Evolutionary conservation across 768 basidiomycete genomes (phyloP).

Genomic region (Tephrocybe sp.): DNA sequence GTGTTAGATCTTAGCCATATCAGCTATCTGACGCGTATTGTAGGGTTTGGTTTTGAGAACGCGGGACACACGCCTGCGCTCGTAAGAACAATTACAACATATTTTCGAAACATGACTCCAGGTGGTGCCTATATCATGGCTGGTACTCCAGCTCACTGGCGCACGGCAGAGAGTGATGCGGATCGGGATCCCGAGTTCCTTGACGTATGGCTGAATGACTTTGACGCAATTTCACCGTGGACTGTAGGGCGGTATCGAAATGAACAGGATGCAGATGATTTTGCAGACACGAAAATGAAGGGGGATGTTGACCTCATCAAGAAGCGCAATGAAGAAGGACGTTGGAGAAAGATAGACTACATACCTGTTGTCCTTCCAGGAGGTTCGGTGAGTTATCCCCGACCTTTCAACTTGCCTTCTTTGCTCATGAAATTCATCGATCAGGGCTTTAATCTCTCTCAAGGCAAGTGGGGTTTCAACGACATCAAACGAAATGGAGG

Average conservation of each 20-base stretch:
- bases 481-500: slow-evolving; percentile 73
- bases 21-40: slow-evolving; percentile 1
- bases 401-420: slow-evolving; percentile 8
- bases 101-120: slow-evolving; percentile 62
- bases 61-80: slow-evolving; percentile 61
- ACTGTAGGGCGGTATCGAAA: slow-evolving; percentile 70
- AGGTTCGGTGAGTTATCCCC: slow-evolving; percentile 62
- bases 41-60: slow-evolving; percentile 70
- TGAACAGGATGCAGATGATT: slow-evolving; percentile 61
- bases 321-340: slow-evolving; percentile 41
- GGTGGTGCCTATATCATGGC: slow-evolving; percentile 76
- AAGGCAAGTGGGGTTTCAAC: slow-evolving; percentile 73
- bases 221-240: slow-evolving; percentile 84
- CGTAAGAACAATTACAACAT: slow-evolving; percentile 52
- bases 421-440: slow-evolving; percentile 10
- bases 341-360: slow-evolving; percentile 64
- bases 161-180: slow-evolving; percentile 67
- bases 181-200: slow-evolving; percentile 67
- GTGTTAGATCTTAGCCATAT: neutral
- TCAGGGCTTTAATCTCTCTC: slow-evolving; percentile 70
- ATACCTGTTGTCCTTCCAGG: slow-evolving; percentile 85
- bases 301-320: slow-evolving; percentile 63
- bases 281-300: slow-evolving; percentile 61
- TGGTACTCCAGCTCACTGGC: slow-evolving; percentile 75
- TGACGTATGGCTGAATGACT: slow-evolving; percentile 72